Conservation (phyloP, 768 basidiomycete genomes). For the Kwoniella shandongensis region DNA sequence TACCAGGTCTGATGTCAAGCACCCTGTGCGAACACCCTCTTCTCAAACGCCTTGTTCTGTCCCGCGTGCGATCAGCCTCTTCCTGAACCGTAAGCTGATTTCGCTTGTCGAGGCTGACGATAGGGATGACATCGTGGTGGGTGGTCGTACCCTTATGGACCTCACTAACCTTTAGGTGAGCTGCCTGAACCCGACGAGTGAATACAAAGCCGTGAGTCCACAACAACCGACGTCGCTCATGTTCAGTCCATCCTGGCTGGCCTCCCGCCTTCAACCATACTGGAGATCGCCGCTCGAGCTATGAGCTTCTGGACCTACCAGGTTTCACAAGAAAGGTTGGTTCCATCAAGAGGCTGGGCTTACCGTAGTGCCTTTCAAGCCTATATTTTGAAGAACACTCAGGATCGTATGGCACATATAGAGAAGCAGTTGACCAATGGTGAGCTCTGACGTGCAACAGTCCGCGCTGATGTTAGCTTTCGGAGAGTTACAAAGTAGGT, state of each 20-base stretch:
- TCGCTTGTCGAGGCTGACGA: neutral
- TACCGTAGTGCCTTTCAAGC: constrained; percentile 21
- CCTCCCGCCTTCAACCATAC: constrained; percentile 29
- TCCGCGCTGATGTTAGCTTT: neutral
- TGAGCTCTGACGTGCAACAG: neutral
- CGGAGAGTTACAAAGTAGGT: constrained; percentile 22
- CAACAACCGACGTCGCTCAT: neutral
- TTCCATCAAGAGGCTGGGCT: neutral
- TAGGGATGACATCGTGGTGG: constrained; percentile 37
- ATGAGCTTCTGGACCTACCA: constrained; percentile 45
- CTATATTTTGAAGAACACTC: constrained; percentile 23
- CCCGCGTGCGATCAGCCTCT: constrained; percentile 25
- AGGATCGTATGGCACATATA: constrained; percentile 18
- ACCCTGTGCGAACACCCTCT: constrained; percentile 22
- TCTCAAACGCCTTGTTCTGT: constrained; percentile 17
- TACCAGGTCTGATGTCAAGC: neutral
- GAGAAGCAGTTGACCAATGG: constrained; percentile 22
- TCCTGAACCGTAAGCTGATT: constrained; percentile 24
- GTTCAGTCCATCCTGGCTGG: constrained; percentile 39
- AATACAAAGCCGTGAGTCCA: constrained; percentile 37
- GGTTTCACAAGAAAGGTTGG: constrained; percentile 36
- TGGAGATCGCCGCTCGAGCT: constrained; percentile 33
- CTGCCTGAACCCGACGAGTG: constrained; percentile 28
- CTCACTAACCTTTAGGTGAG: too few species aligned
- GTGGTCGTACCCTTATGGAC: too few species aligned